These are phyloP conservation scores for Auricularia auricula-judae DNA, from an alignment of 768 basidiomycete genomes.

Conservation along the genomic window DNA sequence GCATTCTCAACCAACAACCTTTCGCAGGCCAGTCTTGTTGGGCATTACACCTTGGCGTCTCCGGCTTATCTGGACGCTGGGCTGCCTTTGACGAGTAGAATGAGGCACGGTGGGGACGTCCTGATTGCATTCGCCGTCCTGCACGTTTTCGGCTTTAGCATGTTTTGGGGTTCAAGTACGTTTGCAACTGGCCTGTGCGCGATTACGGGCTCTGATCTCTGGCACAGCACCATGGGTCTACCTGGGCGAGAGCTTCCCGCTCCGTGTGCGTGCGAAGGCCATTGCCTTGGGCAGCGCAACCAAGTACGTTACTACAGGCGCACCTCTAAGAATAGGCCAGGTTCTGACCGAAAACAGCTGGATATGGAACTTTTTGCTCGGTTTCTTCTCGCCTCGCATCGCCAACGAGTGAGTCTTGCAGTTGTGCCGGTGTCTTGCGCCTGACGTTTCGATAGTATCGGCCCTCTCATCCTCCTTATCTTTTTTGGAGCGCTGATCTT, in stretches of 20 bases:
- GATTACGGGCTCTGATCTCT: neutral
- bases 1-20: neutral
- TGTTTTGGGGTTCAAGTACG: slow-evolving; percentile 56
- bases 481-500: slow-evolving; percentile 67
- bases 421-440: neutral
- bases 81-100: slow-evolving; percentile 42
- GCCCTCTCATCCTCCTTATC: slow-evolving; percentile 63
- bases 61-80: slow-evolving; percentile 12
- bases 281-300: slow-evolving; percentile 65
- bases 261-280: slow-evolving; percentile 65
- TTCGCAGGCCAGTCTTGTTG: slow-evolving; percentile 54
- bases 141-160: slow-evolving; percentile 59
- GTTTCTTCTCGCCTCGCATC: slow-evolving; percentile 62
- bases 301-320: slow-evolving; percentile 23
- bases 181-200: neutral
- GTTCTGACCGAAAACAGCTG: slow-evolving; percentile 24
- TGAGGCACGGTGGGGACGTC: slow-evolving; percentile 45
- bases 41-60: slow-evolving; percentile 55
- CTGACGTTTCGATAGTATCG: slow-evolving; percentile 32
- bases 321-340: too few relatives aligned
- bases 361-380: slow-evolving; percentile 69
- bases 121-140: slow-evolving; percentile 70
- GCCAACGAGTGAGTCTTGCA: slow-evolving; percentile 32
- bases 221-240: slow-evolving; percentile 40
- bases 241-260: slow-evolving; percentile 71